Percentiles rank a stretch among this genome's conserved stretches.
phyloP scores from a whole-genome alignment of 257 asterid genomes.

The Cordia subcordata region DNA sequence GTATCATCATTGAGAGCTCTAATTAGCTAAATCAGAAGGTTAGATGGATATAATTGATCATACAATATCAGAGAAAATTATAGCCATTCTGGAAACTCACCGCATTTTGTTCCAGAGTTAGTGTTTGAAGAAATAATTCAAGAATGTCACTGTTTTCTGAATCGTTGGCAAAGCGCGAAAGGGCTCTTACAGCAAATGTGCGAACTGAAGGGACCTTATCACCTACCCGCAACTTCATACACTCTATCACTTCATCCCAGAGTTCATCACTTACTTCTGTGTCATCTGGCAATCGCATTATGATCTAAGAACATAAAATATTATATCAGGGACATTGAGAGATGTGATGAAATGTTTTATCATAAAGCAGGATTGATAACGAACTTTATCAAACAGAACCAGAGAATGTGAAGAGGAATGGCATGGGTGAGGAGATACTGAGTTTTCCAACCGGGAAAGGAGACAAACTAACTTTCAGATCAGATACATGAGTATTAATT shows the following conservation, averaged over 20 bases:
- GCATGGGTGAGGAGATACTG: no score
- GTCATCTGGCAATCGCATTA: constrained; percentile 92
- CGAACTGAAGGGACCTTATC: constrained; percentile 83
- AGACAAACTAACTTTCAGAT: no score
- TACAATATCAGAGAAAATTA: neutral
- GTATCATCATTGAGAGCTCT: no score
- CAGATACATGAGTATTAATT: no score
- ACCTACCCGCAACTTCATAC: constrained; percentile 60
- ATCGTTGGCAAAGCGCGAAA: constrained; percentile 78
- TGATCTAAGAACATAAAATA: constrained; percentile 44
- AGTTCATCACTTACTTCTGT: constrained; percentile 83
- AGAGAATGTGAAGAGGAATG: no score
- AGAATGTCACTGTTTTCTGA: constrained; percentile 73
- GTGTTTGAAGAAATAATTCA: constrained; percentile 64
- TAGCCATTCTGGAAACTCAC: constrained; percentile 30
- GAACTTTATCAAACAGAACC: no score
- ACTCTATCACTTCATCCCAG: constrained; percentile 92
- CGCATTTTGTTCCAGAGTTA: constrained; percentile 67
- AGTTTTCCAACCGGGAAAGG: no score
- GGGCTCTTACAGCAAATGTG: constrained; percentile 81
- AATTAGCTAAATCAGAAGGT: neutral
- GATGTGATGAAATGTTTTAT: no score
- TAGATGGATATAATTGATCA: neutral
- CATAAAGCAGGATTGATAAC: no score
- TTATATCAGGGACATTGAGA: no score